Conservation (phyloP, 306 rosid species). For the Dryas alaskensis region DNA sequence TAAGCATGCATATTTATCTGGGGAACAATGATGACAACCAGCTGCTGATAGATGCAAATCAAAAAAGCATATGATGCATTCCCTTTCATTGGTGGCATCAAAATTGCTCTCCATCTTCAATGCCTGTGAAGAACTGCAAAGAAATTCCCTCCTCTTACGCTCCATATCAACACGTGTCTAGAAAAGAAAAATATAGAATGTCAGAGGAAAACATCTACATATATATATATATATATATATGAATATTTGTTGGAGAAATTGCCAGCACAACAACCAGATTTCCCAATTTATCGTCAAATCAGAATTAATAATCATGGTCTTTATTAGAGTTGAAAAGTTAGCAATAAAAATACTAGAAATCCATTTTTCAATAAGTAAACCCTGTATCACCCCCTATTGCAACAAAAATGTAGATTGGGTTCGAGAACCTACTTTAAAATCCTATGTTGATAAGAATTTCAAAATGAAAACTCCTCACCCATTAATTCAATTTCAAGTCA, state of each 20-base stretch:
- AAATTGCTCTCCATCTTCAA: conserved; percentile 85
- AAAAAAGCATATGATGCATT: conserved; percentile 78
- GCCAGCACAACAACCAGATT: background rate
- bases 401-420: background rate
- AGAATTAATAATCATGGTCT: background rate
- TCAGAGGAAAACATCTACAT: conserved; percentile 18
- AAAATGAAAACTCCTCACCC: background rate
- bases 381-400: background rate
- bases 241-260: background rate
- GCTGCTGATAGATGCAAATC: conserved; percentile 97
- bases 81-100: conserved; percentile 87
- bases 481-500: background rate
- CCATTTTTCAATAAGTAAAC: background rate
- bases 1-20: conserved; percentile 87
- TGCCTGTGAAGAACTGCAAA: conserved; percentile 60
- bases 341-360: background rate
- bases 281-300: background rate
- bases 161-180: conserved; percentile 88
- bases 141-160: conserved; percentile 60
- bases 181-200: conserved; percentile 16
- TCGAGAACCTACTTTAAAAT: background rate
- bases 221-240: background rate
- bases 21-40: conserved; percentile 78
- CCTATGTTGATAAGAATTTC: background rate
- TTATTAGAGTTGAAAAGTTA: background rate